phyloP scores from a whole-genome alignment of 805 yeast species.

The Maudiozyma pseudohumilis region DNA sequence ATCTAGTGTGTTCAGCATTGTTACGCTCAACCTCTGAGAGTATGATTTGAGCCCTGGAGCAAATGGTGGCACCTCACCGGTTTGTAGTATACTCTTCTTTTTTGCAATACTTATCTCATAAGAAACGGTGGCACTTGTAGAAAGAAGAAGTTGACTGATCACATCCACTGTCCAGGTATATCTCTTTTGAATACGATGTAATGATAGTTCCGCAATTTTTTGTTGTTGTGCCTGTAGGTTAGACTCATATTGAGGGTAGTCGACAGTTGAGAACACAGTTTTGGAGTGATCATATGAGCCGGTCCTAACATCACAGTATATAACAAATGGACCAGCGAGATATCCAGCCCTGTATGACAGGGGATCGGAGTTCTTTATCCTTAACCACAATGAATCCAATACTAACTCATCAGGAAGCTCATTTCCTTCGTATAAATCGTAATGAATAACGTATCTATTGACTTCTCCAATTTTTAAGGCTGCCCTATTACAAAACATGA shows the following conservation, averaged over 20 bases:
- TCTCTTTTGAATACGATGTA: constrained; percentile 49
- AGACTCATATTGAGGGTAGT: constrained; percentile 68
- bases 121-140: constrained; percentile 46
- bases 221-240: constrained; percentile 61
- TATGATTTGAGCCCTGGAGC: constrained; percentile 25
- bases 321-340: constrained; percentile 64
- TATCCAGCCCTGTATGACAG: constrained; percentile 51
- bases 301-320: constrained; percentile 60
- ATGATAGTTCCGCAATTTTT: constrained; percentile 47
- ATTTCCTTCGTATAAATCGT: constrained; percentile 32
- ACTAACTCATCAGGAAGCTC: constrained; percentile 21
- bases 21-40: constrained; percentile 35
- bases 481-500: constrained; percentile 11
- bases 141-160: constrained; percentile 60
- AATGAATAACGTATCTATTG: constrained; percentile 45
- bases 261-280: constrained; percentile 54
- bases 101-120: constrained; percentile 51
- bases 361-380: constrained; percentile 50
- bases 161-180: constrained; percentile 67
- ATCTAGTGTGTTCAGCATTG: constrained; percentile 48
- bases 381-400: constrained; percentile 38
- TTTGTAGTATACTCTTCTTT: constrained; percentile 23
- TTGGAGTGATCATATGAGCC: constrained; percentile 44
- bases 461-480: constrained; percentile 48
- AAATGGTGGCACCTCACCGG: constrained; percentile 12